Percentiles rank a stretch among this genome's conserved stretches.
Evolutionary conservation across 768 basidiomycete genomes (phyloP).

Genomic region (Calocybe cyanea): DNA sequence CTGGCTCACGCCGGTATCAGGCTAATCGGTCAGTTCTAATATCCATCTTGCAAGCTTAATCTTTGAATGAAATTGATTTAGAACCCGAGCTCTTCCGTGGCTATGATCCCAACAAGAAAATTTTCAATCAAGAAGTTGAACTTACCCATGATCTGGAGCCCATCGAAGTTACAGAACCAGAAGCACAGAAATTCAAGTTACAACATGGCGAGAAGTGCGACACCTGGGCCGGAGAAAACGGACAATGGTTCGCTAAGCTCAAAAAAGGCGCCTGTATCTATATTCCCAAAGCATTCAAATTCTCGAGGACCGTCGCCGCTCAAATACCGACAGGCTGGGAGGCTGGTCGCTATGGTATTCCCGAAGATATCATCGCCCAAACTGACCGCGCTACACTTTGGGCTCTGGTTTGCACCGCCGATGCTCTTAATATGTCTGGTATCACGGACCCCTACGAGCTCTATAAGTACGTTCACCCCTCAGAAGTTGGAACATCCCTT

Average conservation of each 20-base stretch:
- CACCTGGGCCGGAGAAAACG: conserved; percentile 86
- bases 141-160: conserved; percentile 96
- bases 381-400: conserved; percentile 91
- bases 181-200: conserved; percentile 93
- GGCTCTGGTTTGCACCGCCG: conserved; percentile 92
- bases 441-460: conserved; percentile 98
- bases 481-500: conserved; percentile 89
- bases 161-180: conserved; percentile 86
- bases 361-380: conserved; percentile 92
- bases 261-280: conserved; percentile 95
- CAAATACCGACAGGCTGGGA: conserved; percentile 98
- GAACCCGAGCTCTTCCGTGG: conserved; percentile 98
- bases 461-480: conserved; percentile 95
- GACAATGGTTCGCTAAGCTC: conserved; percentile 98
- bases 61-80: conserved; percentile 28
- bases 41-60: neutral
- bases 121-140: conserved; percentile 96
- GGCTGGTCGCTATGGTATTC: conserved; percentile 94
- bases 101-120: conserved; percentile 96
- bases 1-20: conserved; percentile 88
- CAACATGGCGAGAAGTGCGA: conserved; percentile 98
- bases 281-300: conserved; percentile 93
- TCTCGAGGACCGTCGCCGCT: conserved; percentile 91
- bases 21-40: conserved; percentile 71
- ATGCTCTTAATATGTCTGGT: conserved; percentile 95